Base-by-base conservation (phyloP, 371 early-diverging fungal genomes). In the Lichtheimia ornata region DNA sequence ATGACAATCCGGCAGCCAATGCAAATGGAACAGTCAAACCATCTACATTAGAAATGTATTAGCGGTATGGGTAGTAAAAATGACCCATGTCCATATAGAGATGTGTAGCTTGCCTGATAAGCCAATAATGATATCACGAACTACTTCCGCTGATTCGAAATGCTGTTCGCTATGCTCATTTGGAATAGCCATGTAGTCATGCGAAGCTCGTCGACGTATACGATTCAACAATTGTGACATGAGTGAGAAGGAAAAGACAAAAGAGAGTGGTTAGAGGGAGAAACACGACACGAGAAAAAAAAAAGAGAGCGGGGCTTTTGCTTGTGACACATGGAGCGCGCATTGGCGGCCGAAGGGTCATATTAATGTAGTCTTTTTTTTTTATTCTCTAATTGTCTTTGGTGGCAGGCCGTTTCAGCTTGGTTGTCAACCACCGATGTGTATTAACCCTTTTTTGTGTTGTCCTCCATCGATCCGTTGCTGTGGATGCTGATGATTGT, bases 1-100 rank as follows among this genome's bases (percentile, higher is more conserved):
- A 77, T 22, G 88, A 77, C 43, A 91, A 76, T 50, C 90, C 91
- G 5, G 91, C 91, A 41, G 91, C 88, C 50, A 91, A 73, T 20
- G 91, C 91, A 73, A 91, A 91, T 13, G 91, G 91, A 6, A 89
- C 91, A 6, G 90, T 91, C 35, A 91, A 78, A 15, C 91, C 91
- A 73, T 89, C 91, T 79, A 50, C 7, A 24, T 3, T n/a, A 60
- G 12, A 30, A 35, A 35, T 35, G 11, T 6, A 35, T 6, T 35
- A 35, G 35, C 9, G 35, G 35, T 35, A 35, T 11, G 35, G 35
- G 35, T n/a, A 25, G 28, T 13, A 52, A 12, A 50, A 17, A 6
- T 17, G 42, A 58, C 35, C 35, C 17, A 50, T 54, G 40, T 17
- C 13, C 20, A 35, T 15, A 1, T 13, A 22, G 22, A 22, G 22